Base-by-base conservation (phyloP, 192 early-diverging fungal genomes). In the Backusella luteola region DNA sequence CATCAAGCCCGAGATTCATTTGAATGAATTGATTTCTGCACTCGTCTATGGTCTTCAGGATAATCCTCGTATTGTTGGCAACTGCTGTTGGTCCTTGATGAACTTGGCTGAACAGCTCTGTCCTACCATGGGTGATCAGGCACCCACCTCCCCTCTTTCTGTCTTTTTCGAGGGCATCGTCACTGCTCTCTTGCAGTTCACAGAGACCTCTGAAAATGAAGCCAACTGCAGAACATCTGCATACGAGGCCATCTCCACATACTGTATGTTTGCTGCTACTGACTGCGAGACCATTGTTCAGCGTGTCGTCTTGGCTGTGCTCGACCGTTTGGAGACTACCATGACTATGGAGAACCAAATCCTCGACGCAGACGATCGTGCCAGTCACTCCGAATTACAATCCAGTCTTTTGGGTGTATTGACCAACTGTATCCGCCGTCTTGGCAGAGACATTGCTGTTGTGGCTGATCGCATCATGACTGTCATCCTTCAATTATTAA, bases 51-150 rank as follows among this genome's bases (percentile, higher is more conserved):
- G 97, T 17, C 85, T 99, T 69, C 87, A 85, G 39, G 98, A 99
- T 74, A 91, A 84, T 39, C 91, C 93, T 67, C 92, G 97, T 44
- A 94, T 99, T 77, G 94, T 96, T 8, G 88, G 94, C 21, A 98
- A 96, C 88, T 98, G 97, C 86, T 97, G 96, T 74, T 97, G 97
- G 96, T 92, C 95, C 6, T 78, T 99, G 74, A 97, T 97, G 88
- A 96, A 94, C 75, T 87, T 99, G 67, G 90, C 95, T 53, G 96
- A 98, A 83, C 91, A 94, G 79, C 82, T 95, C 39, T 90, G 89
- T 73, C 86, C 88, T 66, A 79, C 76, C 23, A 82, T 87, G 49
- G 87, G 89, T 23, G 66, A 74, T 12, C 88, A 91, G 21, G 84
- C 86, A 1, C 84, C 87, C 0, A 91, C 95, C 1, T 93, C 90